Base-by-base conservation (phyloP, 2,329 filamentous ascomycete genomes). In the Colletotrichum tabaci region DNA sequence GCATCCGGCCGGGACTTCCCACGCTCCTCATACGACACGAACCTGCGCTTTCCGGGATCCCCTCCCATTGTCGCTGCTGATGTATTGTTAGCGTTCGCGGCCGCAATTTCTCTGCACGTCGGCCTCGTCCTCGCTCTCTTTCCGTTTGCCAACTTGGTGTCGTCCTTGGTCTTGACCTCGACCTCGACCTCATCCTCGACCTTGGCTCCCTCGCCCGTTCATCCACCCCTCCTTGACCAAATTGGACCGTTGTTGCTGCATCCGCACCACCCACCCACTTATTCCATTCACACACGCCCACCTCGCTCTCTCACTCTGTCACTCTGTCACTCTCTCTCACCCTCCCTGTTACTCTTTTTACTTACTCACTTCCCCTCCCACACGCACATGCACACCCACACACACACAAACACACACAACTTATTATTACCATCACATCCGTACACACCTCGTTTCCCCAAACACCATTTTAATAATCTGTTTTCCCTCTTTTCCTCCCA, bases 211-310 rank as follows among this genome's bases (percentile, higher is more conserved):
- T 67, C 64, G 15, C 42, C 26, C 61, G 13, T 26, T 53, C 47
- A 13, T 53, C 42, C 40, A 35, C n/a, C 47, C 35, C 21, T 21
- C 23, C 35, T 52, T 23, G 50, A 42, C 53, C 46, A 49, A 55
- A 40, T 55, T 47, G 30, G 30, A 47, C 23, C 61, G 61, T 63
- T 23, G 38, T 52, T 52, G 47, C 61, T 61, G 55, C 67, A 61
- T 56, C 57, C 64, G 58, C 66, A 69, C 71, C 64, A 55, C 49
- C 47, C 67, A 63, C 61, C 65, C 68, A 66, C 66, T 67, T 68
- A 62, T 66, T 35, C 30, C 30, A 35, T 9, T 73, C 46, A 49
- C 53, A 66, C 68, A 67, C 50, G 58, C 52, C 55, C 65, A 64
- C 69, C 66, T 58, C 57, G 47, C 55, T 60, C 63, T 50, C 56